Evolutionary conservation across 805 yeast species (phyloP).

Genomic region (Diddensiella transvaalensis): DNA sequence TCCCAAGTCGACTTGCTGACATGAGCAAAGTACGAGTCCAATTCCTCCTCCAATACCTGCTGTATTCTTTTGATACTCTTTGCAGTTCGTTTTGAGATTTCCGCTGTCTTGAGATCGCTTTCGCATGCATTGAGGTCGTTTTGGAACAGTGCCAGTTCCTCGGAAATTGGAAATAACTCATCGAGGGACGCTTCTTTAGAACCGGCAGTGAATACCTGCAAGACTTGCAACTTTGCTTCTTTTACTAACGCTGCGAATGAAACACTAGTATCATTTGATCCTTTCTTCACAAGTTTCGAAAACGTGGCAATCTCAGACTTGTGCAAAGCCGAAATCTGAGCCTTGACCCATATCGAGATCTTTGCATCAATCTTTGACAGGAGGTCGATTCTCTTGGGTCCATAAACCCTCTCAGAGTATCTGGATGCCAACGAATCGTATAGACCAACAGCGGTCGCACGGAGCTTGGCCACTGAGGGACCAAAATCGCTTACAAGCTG

Average conservation of each 20-base stretch:
- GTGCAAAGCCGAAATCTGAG: conserved; percentile 39
- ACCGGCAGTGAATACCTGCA: conserved; percentile 30
- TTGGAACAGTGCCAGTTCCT: conserved; percentile 27
- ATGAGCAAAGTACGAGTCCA: conserved; percentile 44
- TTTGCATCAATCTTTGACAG: conserved; percentile 43
- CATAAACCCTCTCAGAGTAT: conserved; percentile 64
- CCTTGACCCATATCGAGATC: conserved; percentile 43
- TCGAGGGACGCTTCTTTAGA: conserved; percentile 35
- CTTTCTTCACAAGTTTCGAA: conserved; percentile 15
- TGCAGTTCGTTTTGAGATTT: conserved; percentile 41
- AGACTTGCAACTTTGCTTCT: conserved; percentile 23
- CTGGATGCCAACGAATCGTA: conserved; percentile 76
- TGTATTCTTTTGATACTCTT: conserved; percentile 26
- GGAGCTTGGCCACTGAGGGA: conserved; percentile 40
- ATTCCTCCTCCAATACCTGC: conserved; percentile 37
- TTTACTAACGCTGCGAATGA: conserved; percentile 31
- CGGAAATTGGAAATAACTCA: conserved; percentile 30
- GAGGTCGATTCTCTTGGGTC: conserved; percentile 54
- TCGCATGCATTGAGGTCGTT: conserved; percentile 36
- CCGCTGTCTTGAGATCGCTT: conserved; percentile 34
- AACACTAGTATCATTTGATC: conserved; percentile 3
- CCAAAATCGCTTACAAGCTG: conserved; percentile 38
- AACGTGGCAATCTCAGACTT: conserved; percentile 34
- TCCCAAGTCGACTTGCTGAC: conserved; percentile 64
- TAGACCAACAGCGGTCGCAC: conserved; percentile 43